phyloP scores from a whole-genome alignment of 257 asterid genomes.

The Solanum medicagineum region DNA sequence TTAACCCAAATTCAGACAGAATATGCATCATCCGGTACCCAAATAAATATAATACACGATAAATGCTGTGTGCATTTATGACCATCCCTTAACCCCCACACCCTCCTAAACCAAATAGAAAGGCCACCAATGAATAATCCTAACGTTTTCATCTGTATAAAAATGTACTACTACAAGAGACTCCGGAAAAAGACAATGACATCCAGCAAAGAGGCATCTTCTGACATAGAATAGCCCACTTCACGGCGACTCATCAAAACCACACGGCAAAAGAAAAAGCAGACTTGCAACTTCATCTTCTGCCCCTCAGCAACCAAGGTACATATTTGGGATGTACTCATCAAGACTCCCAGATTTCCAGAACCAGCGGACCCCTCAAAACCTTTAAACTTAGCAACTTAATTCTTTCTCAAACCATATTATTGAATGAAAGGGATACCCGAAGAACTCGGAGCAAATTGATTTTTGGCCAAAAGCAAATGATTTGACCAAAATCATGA shows the following conservation, averaged over 20 bases:
- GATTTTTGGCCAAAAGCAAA: slow-evolving; percentile 2
- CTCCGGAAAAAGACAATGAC: neutral
- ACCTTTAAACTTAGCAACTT: slow-evolving; percentile 7
- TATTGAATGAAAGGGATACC: slow-evolving; percentile 18
- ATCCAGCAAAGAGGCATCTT: slow-evolving; percentile 3
- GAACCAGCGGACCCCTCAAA: slow-evolving; percentile 17
- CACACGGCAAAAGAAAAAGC: slow-evolving; percentile 12
- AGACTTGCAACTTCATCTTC: slow-evolving; percentile 12
- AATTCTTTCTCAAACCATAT: slow-evolving; percentile 17
- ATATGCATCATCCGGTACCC: neutral
- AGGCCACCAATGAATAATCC: neutral
- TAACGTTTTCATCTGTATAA: neutral
- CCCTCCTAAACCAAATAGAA: neutral
- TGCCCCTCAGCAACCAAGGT: neutral
- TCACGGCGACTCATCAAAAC: neutral
- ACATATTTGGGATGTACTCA: slow-evolving; percentile 10
- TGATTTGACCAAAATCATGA: slow-evolving; percentile 22
- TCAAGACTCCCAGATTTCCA: slow-evolving; percentile 9
- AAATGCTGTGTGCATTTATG: neutral
- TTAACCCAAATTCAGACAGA: neutral
- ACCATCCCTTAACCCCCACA: neutral
- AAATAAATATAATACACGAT: neutral
- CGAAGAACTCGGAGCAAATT: slow-evolving; percentile 16
- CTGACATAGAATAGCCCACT: slow-evolving; percentile 4
- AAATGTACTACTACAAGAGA: neutral